Percentiles rank a stretch among this genome's conserved stretches.
phyloP scores from a whole-genome alignment of 345 rosid genomes.

The Euphorbia peplus region DNA sequence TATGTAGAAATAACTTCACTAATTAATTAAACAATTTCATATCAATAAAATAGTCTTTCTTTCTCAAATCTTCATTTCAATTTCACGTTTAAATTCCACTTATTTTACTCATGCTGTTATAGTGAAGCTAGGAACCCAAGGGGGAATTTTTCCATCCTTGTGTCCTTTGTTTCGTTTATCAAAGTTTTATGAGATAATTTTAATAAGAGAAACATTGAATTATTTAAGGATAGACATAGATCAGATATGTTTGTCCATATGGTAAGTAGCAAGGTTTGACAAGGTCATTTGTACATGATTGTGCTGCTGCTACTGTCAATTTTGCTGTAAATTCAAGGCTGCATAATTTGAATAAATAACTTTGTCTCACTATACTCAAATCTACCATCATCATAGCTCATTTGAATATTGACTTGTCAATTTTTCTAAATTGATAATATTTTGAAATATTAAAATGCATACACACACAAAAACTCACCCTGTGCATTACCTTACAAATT shows the following conservation, averaged over 20 bases:
- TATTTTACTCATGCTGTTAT: too few relatives aligned
- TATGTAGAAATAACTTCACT: too few relatives aligned
- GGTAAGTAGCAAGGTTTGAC: not conserved
- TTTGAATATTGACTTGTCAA: not conserved
- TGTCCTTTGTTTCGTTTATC: too few relatives aligned
- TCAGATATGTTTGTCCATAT: not conserved
- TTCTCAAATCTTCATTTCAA: too few relatives aligned
- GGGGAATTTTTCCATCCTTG: too few relatives aligned
- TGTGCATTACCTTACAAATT: too few relatives aligned
- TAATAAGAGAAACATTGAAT: not conserved
- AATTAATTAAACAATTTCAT: too few relatives aligned
- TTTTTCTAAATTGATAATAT: not conserved
- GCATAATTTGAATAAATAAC: constrained; percentile 2
- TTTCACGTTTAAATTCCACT: too few relatives aligned
- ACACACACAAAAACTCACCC: not conserved
- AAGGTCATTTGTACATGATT: too few relatives aligned
- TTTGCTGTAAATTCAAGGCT: constrained; percentile 8
- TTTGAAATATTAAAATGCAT: not conserved
- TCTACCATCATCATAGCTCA: not conserved
- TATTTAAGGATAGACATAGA: not conserved
- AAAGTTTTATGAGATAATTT: too few relatives aligned
- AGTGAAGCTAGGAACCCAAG: too few relatives aligned
- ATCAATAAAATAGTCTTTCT: too few relatives aligned
- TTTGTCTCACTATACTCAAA: not conserved
- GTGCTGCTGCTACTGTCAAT: not conserved